These are phyloP conservation scores for Alternaria sp. DNA, from an alignment of 2,329 filamentous ascomycete genomes.

Conservation along the genomic window DNA sequence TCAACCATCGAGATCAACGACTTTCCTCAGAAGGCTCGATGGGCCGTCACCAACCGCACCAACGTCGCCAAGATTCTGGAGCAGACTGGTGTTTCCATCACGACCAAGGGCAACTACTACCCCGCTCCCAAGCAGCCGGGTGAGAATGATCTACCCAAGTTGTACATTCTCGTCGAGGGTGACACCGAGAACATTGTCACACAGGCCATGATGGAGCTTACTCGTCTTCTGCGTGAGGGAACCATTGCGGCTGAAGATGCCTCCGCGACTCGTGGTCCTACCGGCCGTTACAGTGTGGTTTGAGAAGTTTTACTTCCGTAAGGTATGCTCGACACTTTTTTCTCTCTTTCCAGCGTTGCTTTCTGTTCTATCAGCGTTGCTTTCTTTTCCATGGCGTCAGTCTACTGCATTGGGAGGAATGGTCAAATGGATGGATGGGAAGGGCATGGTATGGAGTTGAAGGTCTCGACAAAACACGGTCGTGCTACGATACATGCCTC, in stretches of 20 bases:
- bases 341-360: constrained; percentile 61
- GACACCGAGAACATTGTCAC: constrained; percentile 94
- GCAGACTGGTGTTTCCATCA: constrained; percentile 92
- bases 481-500: neutral
- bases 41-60: constrained; percentile 97
- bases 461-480: neutral
- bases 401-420: constrained; percentile 7
- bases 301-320: constrained; percentile 8
- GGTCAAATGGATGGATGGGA: neutral
- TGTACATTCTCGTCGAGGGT: constrained; percentile 97
- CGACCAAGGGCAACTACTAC: constrained; percentile 95
- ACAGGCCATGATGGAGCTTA: constrained; percentile 88
- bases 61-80: constrained; percentile 99
- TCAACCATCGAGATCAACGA: constrained; percentile 99
- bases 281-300: constrained; percentile 81
- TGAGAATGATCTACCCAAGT: constrained; percentile 78
- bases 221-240: constrained; percentile 85
- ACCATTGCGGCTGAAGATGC: constrained; percentile 83
- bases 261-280: constrained; percentile 78
- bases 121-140: constrained; percentile 79
- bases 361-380: neutral
- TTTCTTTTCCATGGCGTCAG: constrained; percentile 9
- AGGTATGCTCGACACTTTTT: neutral
- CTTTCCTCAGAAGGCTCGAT: constrained; percentile 97
- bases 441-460: constrained; percentile 1